Base-by-base conservation (phyloP, 495 filamentous ascomycete species). In the Tirmania nivea region DNA sequence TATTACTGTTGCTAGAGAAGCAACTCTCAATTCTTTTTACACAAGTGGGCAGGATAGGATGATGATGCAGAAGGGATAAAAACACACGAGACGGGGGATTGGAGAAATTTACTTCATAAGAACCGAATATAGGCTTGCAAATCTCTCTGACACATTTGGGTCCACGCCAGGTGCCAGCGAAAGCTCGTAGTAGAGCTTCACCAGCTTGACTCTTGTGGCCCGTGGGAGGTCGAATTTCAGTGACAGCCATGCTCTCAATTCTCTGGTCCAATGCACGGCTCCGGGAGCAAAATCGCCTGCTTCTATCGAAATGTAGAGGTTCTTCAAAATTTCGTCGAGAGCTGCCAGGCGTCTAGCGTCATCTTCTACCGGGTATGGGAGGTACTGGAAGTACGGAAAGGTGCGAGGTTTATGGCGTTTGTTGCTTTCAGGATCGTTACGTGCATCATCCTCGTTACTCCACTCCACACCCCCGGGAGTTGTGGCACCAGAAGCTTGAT, bases 171-270 rank as follows among this genome's bases (percentile, higher is more conserved):
- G 88, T 34, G 90, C 86, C 48, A 99, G 74, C 6, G 85, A 74
- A 35, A 99, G 79, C 70, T 94, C 86, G 69, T 92, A 99, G 67
- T 94, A 99, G 17, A 99, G 71, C 63, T 77, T 84, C 16, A 87
- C 82, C 20, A 99, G 79, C 65, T 78, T 84, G 54, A 86, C 77
- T 50, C 90, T 74, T 48, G 89, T 79, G 56, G 78, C 78, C 53
- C 80, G 75, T 48, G 87, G 84, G 54, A 90, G 83, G 68, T 96
- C 92, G 64, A 95, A 99, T 69, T 99, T 99, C 63, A 96, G 75
- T 9, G 80, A 80, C 21, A 99, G 72, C 92, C 90, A 99, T 69
- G 83, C 86, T 63, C 86, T 76, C 19, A 99, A 78, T 73, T 96
- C 89, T 59, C 90, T 78, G 52, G 90, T 95, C 92, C 92, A 99